These are phyloP conservation scores for Colletotrichum lini DNA, from an alignment of 2,329 filamentous ascomycete genomes.

Conservation along the genomic window DNA sequence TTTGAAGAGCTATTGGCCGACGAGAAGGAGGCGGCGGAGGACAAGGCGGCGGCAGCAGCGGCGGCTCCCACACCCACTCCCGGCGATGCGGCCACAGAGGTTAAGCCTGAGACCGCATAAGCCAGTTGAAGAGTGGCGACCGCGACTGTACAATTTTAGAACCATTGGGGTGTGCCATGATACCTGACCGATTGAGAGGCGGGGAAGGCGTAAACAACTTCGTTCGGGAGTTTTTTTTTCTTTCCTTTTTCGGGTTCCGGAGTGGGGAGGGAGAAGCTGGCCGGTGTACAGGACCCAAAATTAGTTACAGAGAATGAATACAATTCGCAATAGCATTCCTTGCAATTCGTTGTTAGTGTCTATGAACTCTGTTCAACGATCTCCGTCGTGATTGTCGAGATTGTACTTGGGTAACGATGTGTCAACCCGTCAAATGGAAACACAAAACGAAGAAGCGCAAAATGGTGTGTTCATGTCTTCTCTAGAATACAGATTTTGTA, in stretches of 20 bases:
- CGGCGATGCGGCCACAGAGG: conserved; percentile 12
- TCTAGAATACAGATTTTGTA: conserved; percentile 41
- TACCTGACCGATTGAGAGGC: conserved; percentile 37
- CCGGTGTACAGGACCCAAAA: conserved; percentile 31
- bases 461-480: conserved; percentile 39
- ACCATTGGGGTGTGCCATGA: conserved; percentile 41
- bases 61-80: too few species aligned
- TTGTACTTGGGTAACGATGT: neutral
- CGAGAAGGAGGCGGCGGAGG: conserved; percentile 26
- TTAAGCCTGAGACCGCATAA: conserved; percentile 31
- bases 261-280: conserved; percentile 31
- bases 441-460: conserved; percentile 1
- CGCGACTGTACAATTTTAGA: conserved; percentile 37
- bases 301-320: conserved; percentile 42
- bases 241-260: conserved; percentile 11
- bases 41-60: neutral
- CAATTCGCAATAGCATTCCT: conserved; percentile 7
- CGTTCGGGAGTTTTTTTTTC: conserved; percentile 11
- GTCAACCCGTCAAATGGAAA: neutral
- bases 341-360: too few species aligned
- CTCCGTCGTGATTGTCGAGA: too few species aligned
- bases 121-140: conserved; percentile 8
- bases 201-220: conserved; percentile 40
- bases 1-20: conserved; percentile 36
- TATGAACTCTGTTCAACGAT: neutral